Percentiles rank a stretch among this genome's conserved stretches.
phyloP scores from a whole-genome alignment of 805 yeast genomes.

The Cyberlindnera misumaiensis region DNA sequence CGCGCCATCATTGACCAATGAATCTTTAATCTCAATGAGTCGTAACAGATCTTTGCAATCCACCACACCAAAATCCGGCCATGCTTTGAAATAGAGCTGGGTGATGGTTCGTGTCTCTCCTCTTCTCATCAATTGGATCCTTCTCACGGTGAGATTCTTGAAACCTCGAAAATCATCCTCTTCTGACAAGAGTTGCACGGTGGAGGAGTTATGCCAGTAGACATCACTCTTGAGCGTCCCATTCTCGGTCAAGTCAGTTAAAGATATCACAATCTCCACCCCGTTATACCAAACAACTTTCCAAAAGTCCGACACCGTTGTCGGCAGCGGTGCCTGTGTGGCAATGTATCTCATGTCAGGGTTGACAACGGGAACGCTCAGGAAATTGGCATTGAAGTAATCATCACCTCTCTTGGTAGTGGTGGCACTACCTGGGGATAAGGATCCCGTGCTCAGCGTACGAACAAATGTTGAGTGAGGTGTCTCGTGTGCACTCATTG shows the following conservation, averaged over 20 bases:
- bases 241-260: slow-evolving; percentile 70
- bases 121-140: slow-evolving; percentile 17
- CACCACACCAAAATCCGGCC: slow-evolving; percentile 83
- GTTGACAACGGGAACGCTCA: slow-evolving; percentile 31
- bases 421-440: slow-evolving; percentile 23
- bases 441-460: slow-evolving; percentile 2
- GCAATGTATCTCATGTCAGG: slow-evolving; percentile 56
- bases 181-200: slow-evolving; percentile 29
- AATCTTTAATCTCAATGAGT: slow-evolving; percentile 26
- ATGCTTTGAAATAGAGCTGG: slow-evolving; percentile 68
- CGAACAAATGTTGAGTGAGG: slow-evolving; percentile 6
- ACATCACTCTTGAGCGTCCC: slow-evolving; percentile 74
- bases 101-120: slow-evolving; percentile 37
- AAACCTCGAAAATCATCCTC: slow-evolving; percentile 24
- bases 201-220: slow-evolving; percentile 62
- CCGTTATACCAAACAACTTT: slow-evolving; percentile 61
- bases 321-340: slow-evolving; percentile 79
- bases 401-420: slow-evolving; percentile 11
- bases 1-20: slow-evolving; percentile 13
- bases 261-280: slow-evolving; percentile 65
- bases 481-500: slow-evolving; percentile 18
- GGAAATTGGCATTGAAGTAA: slow-evolving; percentile 56
- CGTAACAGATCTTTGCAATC: slow-evolving; percentile 28
- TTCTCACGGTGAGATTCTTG: slow-evolving; percentile 28
- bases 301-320: slow-evolving; percentile 88